phyloP scores from a whole-genome alignment of 345 rosid genomes.

The Lumnitzera racemosa region DNA sequence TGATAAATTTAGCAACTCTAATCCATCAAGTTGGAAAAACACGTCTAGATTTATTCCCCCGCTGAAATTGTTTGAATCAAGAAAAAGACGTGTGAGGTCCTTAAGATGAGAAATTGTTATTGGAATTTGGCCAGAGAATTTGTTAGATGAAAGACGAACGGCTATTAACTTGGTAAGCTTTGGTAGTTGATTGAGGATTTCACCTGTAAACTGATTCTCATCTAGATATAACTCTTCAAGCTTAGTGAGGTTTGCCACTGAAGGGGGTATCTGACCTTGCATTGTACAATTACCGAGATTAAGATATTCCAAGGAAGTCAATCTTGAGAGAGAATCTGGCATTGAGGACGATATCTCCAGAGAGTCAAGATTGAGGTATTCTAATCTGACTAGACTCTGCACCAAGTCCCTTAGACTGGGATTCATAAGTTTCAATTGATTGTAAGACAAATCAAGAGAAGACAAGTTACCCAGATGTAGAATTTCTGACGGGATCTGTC shows the following conservation, averaged over 20 bases:
- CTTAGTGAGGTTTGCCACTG: background rate
- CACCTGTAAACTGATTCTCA: background rate
- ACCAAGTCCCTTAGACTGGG: constrained; percentile 1
- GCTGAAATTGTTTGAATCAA: constrained; percentile 1
- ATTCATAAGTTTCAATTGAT: background rate
- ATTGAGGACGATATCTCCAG: background rate
- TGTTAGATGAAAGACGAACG: constrained; percentile 1
- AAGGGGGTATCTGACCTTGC: background rate
- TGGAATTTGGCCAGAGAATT: constrained; percentile 15
- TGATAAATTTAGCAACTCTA: background rate
- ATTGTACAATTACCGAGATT: background rate
- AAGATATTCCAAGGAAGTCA: background rate
- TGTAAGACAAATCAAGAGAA: background rate
- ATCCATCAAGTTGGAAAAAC: background rate
- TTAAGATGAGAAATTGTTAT: constrained; percentile 7
- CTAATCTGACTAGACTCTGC: background rate
- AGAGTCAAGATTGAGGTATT: background rate
- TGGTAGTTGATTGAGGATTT: constrained; percentile 3
- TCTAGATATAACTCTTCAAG: background rate
- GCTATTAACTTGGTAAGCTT: background rate
- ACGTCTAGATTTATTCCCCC: constrained; percentile 4
- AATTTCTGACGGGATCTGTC: constrained; percentile 6
- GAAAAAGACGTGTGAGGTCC: background rate
- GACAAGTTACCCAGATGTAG: constrained; percentile 3
- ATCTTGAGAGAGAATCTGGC: background rate